These are phyloP conservation scores for Scheffersomyces lignosus DNA, from an alignment of 805 yeast species.

Conservation along the genomic window DNA sequence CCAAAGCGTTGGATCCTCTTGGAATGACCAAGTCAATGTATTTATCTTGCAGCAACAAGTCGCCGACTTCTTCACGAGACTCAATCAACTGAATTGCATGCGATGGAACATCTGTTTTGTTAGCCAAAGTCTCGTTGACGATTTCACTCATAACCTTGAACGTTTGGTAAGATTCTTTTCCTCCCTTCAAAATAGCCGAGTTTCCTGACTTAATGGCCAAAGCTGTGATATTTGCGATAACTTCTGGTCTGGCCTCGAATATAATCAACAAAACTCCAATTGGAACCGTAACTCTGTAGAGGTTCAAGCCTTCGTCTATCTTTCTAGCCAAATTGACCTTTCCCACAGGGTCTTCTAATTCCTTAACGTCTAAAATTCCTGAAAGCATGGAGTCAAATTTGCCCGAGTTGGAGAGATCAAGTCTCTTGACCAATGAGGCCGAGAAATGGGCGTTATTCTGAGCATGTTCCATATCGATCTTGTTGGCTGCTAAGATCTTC, in stretches of 20 bases:
- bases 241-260: constrained; percentile 97
- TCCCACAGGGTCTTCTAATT: constrained; percentile 90
- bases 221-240: constrained; percentile 95
- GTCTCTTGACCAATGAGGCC: constrained; percentile 72
- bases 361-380: constrained; percentile 90
- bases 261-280: constrained; percentile 91
- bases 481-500: constrained; percentile 70
- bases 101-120: constrained; percentile 70
- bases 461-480: constrained; percentile 73
- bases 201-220: constrained; percentile 95
- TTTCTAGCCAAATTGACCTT: constrained; percentile 77
- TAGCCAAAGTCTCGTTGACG: constrained; percentile 56
- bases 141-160: constrained; percentile 79
- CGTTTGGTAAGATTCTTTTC: constrained; percentile 86
- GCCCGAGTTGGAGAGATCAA: constrained; percentile 78
- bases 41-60: constrained; percentile 77
- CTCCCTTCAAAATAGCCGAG: constrained; percentile 96
- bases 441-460: constrained; percentile 58
- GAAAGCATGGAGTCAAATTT: constrained; percentile 93
- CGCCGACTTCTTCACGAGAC: constrained; percentile 88
- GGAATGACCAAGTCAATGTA: constrained; percentile 96
- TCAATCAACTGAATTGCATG: constrained; percentile 84
- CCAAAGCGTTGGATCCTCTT: constrained; percentile 94
- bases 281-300: constrained; percentile 86
- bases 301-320: constrained; percentile 84